phyloP scores from a whole-genome alignment of 2,329 filamentous ascomycete genomes.

The Phialemoniopsis sp. region DNA sequence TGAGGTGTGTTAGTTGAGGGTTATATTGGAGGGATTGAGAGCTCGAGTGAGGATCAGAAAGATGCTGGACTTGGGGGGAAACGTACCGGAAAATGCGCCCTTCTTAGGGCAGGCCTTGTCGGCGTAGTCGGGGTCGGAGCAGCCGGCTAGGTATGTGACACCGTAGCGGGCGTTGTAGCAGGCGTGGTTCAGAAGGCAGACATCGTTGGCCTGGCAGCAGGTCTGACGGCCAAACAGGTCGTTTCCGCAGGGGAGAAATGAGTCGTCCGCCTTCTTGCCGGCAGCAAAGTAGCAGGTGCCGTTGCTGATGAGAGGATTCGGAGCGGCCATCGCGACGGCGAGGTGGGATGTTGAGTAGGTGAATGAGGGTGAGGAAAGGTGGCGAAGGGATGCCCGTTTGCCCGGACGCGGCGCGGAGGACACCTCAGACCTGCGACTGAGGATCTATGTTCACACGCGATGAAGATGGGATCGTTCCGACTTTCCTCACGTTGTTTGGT shows the following conservation, averaged over 20 bases:
- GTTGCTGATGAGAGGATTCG: slow-evolving; percentile 6
- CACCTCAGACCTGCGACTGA: too few relatives aligned
- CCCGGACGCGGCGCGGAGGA: too few relatives aligned
- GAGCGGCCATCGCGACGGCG: too few relatives aligned
- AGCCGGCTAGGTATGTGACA: slow-evolving; percentile 31
- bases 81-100: slow-evolving; percentile 8
- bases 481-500: too few relatives aligned
- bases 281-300: slow-evolving; percentile 10
- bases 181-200: slow-evolving; percentile 10
- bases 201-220: slow-evolving; percentile 13
- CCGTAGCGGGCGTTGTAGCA: slow-evolving; percentile 19
- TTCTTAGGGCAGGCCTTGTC: slow-evolving; percentile 28
- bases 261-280: slow-evolving; percentile 2
- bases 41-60: neutral
- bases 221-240: slow-evolving; percentile 4
- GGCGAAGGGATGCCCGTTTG: too few relatives aligned
- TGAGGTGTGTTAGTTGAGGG: too few relatives aligned
- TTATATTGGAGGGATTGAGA: too few relatives aligned
- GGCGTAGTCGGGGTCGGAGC: slow-evolving; percentile 24
- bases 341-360: too few relatives aligned
- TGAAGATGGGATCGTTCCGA: too few relatives aligned
- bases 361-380: too few relatives aligned
- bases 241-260: slow-evolving; percentile 16
- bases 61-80: neutral
- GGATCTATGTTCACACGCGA: too few relatives aligned